Conservation (phyloP, 305 asterid genomes). For the Petunia hybrid region DNA sequence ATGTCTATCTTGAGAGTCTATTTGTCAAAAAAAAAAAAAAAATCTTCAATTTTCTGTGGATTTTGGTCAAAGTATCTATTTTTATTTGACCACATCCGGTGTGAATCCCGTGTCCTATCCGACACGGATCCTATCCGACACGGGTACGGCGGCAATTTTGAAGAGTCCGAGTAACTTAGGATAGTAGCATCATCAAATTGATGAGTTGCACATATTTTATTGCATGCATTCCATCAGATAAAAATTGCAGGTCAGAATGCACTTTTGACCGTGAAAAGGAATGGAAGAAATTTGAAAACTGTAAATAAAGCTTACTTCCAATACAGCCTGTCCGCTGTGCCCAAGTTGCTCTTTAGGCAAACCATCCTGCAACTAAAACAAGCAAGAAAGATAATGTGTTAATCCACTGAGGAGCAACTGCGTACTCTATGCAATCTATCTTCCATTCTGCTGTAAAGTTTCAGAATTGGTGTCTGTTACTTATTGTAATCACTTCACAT, state of each 20-base stretch:
- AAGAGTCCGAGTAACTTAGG: too few species aligned
- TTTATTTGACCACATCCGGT: too few species aligned
- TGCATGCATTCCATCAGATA: neutral
- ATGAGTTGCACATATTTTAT: constrained; percentile 21
- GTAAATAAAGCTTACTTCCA: constrained; percentile 54
- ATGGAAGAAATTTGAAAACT: neutral
- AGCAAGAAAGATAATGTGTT: constrained; percentile 22
- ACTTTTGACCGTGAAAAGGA: constrained; percentile 1
- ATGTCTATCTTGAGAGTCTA: too few species aligned
- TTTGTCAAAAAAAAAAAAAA: too few species aligned
- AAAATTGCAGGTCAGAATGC: constrained; percentile 17
- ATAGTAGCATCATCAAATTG: neutral
- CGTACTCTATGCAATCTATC: neutral
- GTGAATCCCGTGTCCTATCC: too few species aligned
- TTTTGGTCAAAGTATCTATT: too few species aligned
- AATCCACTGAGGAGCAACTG: neutral
- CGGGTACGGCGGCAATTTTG: too few species aligned
- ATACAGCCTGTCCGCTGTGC: constrained; percentile 49
- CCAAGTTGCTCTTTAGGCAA: constrained; percentile 59
- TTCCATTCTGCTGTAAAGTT: neutral
- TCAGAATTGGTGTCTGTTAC: constrained; percentile 4
- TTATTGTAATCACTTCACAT: constrained; percentile 10
- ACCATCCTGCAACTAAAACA: constrained; percentile 55
- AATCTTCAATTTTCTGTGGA: too few species aligned
- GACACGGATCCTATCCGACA: too few species aligned